A percentile compares a stretch with the other conserved stretches of the same genome.
These are phyloP conservation scores for Talaromyces proteolyticus DNA, from an alignment of 495 filamentous ascomycete species.

Conservation along the genomic window DNA sequence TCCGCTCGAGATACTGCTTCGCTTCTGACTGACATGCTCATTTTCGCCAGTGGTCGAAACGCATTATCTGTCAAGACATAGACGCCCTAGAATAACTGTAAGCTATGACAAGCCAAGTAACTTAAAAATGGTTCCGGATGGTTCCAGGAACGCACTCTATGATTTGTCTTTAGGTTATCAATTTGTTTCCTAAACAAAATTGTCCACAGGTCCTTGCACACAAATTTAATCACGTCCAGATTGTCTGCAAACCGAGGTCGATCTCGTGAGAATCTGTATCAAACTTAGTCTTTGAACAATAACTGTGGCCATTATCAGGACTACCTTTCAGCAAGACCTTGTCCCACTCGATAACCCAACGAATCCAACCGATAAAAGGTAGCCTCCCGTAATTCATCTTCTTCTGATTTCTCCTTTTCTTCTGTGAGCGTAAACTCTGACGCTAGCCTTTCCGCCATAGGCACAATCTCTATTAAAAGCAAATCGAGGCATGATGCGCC, in stretches of 20 bases:
- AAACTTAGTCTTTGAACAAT: background rate
- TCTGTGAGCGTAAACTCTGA: conserved; percentile 23
- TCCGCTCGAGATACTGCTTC: conserved; percentile 69
- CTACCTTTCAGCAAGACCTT: conserved; percentile 88
- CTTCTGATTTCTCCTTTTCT: conserved; percentile 46
- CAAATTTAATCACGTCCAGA: conserved; percentile 90
- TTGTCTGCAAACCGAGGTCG: conserved; percentile 82
- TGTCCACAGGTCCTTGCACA: conserved; percentile 97
- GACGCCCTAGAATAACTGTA: conserved; percentile 57
- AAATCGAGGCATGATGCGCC: conserved; percentile 82
- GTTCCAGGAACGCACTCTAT: conserved; percentile 54
- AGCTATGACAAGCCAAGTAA: too few relatives aligned
- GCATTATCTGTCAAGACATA: conserved; percentile 93
- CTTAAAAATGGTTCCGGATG: background rate
- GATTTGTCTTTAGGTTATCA: conserved; percentile 98
- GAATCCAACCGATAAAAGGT: conserved; percentile 80
- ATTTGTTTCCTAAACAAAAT: conserved; percentile 93
- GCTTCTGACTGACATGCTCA: conserved; percentile 71
- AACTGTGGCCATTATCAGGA: background rate
- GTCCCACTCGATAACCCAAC: conserved; percentile 85
- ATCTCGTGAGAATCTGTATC: conserved; percentile 74
- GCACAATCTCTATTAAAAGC: conserved; percentile 92
- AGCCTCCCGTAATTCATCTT: conserved; percentile 74
- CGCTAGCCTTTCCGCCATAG: conserved; percentile 78
- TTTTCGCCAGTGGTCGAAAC: conserved; percentile 81